These are phyloP conservation scores for Coemansia brasiliensis DNA, from an alignment of 192 early-diverging fungal genomes.

Conservation along the genomic window DNA sequence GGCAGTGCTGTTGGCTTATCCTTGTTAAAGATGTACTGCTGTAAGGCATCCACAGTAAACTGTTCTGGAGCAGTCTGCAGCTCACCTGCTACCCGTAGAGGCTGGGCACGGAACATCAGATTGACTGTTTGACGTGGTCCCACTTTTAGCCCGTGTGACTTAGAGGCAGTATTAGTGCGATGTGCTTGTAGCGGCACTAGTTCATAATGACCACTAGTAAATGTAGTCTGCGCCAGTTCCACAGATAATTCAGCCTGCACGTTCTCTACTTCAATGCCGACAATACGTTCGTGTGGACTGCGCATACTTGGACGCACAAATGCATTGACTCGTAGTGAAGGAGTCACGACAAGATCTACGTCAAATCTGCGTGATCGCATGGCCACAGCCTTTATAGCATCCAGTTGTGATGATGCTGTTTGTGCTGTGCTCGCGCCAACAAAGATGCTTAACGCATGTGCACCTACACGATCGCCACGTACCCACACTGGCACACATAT, in stretches of 20 bases:
- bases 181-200: slow-evolving; percentile 14
- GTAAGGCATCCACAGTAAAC: slow-evolving; percentile 52
- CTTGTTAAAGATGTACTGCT: slow-evolving; percentile 43
- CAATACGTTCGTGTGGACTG: slow-evolving; percentile 79
- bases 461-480: slow-evolving; percentile 87
- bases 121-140: slow-evolving; percentile 42
- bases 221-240: slow-evolving; percentile 46
- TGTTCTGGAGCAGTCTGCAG: slow-evolving; percentile 34
- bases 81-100: background rate
- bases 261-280: slow-evolving; percentile 84
- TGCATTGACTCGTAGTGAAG: slow-evolving; percentile 90
- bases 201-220: slow-evolving; percentile 39
- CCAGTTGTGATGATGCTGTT: background rate
- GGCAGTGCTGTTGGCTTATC: slow-evolving; percentile 31
- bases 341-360: slow-evolving; percentile 65
- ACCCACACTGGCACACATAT: slow-evolving; percentile 84
- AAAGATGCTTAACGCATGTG: slow-evolving; percentile 58
- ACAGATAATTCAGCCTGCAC: slow-evolving; percentile 29
- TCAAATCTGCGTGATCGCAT: slow-evolving; percentile 47
- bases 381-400: background rate
- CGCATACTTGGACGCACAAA: slow-evolving; percentile 83
- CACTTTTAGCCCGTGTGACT: background rate
- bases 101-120: slow-evolving; percentile 34
- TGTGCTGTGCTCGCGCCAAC: slow-evolving; percentile 28
- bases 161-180: background rate